A percentile compares a stretch with the other conserved stretches of the same genome.
Conservation (phyloP, 2,329 filamentous ascomycete species). For the Alternaria arborescens region DNA sequence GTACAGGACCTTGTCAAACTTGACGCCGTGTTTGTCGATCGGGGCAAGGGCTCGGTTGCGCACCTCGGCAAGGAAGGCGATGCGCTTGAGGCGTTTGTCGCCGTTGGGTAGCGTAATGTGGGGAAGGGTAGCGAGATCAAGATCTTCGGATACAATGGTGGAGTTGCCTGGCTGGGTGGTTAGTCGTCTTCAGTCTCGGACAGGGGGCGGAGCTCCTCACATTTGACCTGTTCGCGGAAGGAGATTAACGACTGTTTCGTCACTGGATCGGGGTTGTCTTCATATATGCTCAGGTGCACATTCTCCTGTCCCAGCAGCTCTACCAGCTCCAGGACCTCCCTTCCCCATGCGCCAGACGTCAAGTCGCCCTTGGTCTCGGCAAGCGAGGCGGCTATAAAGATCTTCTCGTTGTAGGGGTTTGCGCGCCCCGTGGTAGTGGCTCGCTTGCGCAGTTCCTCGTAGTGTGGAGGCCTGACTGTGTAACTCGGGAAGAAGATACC, state of each 20-base stretch:
- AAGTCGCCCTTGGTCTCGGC: slow-evolving; percentile 70
- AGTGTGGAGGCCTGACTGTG: slow-evolving; percentile 63
- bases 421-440: slow-evolving; percentile 52
- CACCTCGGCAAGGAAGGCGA: slow-evolving; percentile 76
- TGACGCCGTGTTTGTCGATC: slow-evolving; percentile 62
- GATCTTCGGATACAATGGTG: slow-evolving; percentile 66
- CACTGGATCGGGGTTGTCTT: slow-evolving; percentile 70
- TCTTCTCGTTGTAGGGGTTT: slow-evolving; percentile 67
- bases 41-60: slow-evolving; percentile 74
- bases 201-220: slow-evolving; percentile 37
- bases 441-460: slow-evolving; percentile 53
- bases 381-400: slow-evolving; percentile 78
- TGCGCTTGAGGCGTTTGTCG: slow-evolving; percentile 71
- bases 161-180: slow-evolving; percentile 50
- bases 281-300: slow-evolving; percentile 76
- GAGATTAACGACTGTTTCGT: slow-evolving; percentile 64
- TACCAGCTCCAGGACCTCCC: slow-evolving; percentile 67
- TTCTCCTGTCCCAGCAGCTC: slow-evolving; percentile 72
- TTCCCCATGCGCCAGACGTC: slow-evolving; percentile 70
- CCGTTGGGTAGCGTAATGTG: slow-evolving; percentile 70
- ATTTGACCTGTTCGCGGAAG: slow-evolving; percentile 61
- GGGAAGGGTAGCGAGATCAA: slow-evolving; percentile 66
- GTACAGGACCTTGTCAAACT: slow-evolving; percentile 68
- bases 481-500: slow-evolving; percentile 65
- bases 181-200: not conserved